These are phyloP conservation scores for Ustilago lituana DNA, from an alignment of 1,284 basidiomycete genomes.

Conservation along the genomic window DNA sequence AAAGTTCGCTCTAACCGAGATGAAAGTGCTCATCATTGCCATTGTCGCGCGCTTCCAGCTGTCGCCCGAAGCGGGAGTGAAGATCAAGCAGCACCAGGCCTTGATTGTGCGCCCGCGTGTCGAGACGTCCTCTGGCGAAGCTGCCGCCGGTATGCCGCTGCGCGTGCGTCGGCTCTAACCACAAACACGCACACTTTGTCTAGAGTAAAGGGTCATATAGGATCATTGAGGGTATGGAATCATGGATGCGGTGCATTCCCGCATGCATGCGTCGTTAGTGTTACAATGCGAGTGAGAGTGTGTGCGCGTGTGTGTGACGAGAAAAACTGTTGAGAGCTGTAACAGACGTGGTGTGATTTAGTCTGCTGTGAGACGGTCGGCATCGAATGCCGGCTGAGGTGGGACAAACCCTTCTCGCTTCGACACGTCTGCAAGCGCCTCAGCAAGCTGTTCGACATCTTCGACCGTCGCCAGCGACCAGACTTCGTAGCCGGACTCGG, in stretches of 20 bases:
- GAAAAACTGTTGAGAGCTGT: background rate
- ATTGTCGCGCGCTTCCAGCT: slow-evolving; percentile 35
- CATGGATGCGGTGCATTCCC: background rate
- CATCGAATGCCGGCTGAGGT: slow-evolving; percentile 12
- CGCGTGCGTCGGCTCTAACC: slow-evolving; percentile 23
- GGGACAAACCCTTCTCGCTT: slow-evolving; percentile 21
- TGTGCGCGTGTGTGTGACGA: background rate
- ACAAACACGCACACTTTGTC: no score
- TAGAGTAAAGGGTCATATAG: no score
- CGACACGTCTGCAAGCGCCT: slow-evolving; percentile 25
- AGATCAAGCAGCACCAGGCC: slow-evolving; percentile 37
- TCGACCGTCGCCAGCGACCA: slow-evolving; percentile 61
- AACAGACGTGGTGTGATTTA: background rate
- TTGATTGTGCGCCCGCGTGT: slow-evolving; percentile 47
- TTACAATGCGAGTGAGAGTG: background rate
- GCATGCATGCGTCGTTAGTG: background rate
- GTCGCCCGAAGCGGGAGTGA: slow-evolving; percentile 21
- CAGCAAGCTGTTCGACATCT: slow-evolving; percentile 53
- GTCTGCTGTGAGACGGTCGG: slow-evolving; percentile 30
- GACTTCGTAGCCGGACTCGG: slow-evolving; percentile 49
- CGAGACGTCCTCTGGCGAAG: slow-evolving; percentile 6
- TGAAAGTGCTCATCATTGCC: slow-evolving; percentile 44
- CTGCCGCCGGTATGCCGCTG: slow-evolving; percentile 38
- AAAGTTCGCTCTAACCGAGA: slow-evolving; percentile 51
- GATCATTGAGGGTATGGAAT: background rate